Evolutionary conservation across 495 filamentous ascomycete genomes (phyloP), one percentile per base, ranked within the genome.

Genomic region (Podospora conica): DNA sequence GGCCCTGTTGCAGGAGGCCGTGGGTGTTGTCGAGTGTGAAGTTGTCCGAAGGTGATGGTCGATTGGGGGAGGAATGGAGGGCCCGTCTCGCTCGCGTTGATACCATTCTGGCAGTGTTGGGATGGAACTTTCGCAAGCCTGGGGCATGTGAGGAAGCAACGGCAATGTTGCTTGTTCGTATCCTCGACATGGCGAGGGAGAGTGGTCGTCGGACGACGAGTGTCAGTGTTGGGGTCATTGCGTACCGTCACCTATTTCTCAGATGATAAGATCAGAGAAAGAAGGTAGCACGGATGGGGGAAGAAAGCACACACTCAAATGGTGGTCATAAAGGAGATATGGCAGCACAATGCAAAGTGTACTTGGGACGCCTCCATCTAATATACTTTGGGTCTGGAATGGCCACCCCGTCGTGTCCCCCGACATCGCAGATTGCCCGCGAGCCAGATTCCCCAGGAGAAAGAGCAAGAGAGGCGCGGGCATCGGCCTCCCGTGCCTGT

Each of bases 31-130:
- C 60, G 21, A 76, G 23, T 33, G 72, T 58, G 58, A 77, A 64
- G 31, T 75, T 69, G 55, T 68, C 73, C 0, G 79, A 73, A 10
- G 74, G 70, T 31, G 75, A 74, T 21, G 78, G 60, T 22, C 75
- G 73, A 64, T 71, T 78, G 29, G 77, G 67, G 6, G 81, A 82
- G 8, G 75, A 77, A 69, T 82, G 80, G 55, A 82, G 40, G 4
- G 72, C 65, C 33, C 76, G 66, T 21, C 67, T 61, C 3, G 72
- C 65, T 40, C 76, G 66, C n/a, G 68, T 61, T 3, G 74, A 66
- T 15, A 65, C 55, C 28, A 66, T 57, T 27, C 21, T 57, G 28
- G 64, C 55, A 1, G 57, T 54, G 11, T 23, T 60, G 28, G 27
- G 28, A 23, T 29, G 58, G 22, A 15, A 59, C 9, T 29, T 59